Base-by-base conservation (phyloP, 2,329 filamentous ascomycete genomes). In the Cordyceps farinosa region DNA sequence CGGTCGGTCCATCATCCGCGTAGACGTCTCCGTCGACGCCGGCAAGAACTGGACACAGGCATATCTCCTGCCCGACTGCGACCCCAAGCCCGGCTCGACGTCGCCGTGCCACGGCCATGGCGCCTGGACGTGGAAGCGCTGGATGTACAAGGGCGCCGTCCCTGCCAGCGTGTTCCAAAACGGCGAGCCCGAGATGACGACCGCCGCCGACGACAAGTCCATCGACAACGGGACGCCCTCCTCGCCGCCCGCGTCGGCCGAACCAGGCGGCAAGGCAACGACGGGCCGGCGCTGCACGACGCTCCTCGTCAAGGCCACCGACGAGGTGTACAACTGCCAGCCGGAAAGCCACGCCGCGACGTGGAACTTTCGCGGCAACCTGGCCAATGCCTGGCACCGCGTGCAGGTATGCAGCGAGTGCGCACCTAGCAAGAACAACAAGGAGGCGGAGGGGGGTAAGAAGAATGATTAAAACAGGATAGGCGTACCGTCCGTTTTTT, bases 351-450 rank as follows among this genome's bases (percentile, higher is more conserved):
- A 87, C 66, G 77, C 78, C 45, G 80, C 80, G 40, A 87, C 85
- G 36, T 89, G 85, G 74, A 89, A 89, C 65, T 76, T 87, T 42
- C 78, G 86, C 2, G 87, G 87, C 0, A 88, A 89, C 70, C 76
- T 89, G 61, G 85, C 85, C 2, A 88, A 84, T n/a, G 86, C 85
- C 1, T 89, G 87, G 87, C 86, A 89, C 70, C 80, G 85, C 2
- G 77, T 89, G 3, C 73, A 70, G 53, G 69, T 79, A 3, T 77
- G 72, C 38, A 69, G 73, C 11, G 75, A 77, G 45, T 74, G 74
- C 59, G 64, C 69, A 1, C 65, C 44, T 61, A 29, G 17, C n/a
- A 58, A 59, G 38, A 42, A 57, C 10, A n/a, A 9, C 15, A 29
- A 30, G 29, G 7, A 45, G 42, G 22, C 9, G 15, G 38, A 17